Base-by-base conservation (phyloP, 768 basidiomycete species). In the Leucosporidium creatinivorum region DNA sequence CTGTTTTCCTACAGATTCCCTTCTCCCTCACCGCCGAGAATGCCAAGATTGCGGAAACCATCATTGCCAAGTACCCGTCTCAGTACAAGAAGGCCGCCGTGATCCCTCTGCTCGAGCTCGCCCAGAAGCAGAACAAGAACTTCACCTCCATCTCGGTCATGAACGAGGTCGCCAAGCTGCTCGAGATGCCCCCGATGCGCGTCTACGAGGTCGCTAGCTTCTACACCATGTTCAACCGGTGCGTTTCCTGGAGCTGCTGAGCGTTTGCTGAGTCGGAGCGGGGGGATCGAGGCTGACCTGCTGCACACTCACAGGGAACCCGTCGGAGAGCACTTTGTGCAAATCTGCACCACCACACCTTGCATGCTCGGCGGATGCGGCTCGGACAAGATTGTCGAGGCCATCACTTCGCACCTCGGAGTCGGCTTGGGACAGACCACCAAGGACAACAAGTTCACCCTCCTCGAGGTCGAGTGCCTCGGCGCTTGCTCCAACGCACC, bases 151-250 rank as follows among this genome's bases (percentile, higher is more conserved):
- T 99, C 73, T 91, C 89, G 75, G 93, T 94, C 69, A 99, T 99
- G 96, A 97, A 99, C 81, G 91, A 93, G 75, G 88, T 99, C 63
- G 96, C 96, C 1, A 88, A 89, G 72, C 81, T 94, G 39, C 83
- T 98, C 36, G 91, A 89, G 75, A 88, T 99, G 85, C 91, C 89
- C 15, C 90, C 91, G 61, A 98, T 99, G 96, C 89, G 96, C 15
- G 96, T 97, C 2, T 99, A 99, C 78, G 96, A 99, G 80, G 96
- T 99, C 60, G 94, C 94, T 23, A 93, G 92, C 19, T 99, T 99
- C 81, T 99, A 99, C 80, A 99, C 96, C 74, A 98, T 99, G 94
- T 98, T 97, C 84, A 99, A 97, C 82, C 85, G 93, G 91, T 91
- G 66, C 75, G 84, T 70, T 36, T 23, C 62, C 31, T 31, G 33